Evolutionary conservation across 257 asterid genomes (phyloP).

Genomic region (Jaltomata sinuosa): DNA sequence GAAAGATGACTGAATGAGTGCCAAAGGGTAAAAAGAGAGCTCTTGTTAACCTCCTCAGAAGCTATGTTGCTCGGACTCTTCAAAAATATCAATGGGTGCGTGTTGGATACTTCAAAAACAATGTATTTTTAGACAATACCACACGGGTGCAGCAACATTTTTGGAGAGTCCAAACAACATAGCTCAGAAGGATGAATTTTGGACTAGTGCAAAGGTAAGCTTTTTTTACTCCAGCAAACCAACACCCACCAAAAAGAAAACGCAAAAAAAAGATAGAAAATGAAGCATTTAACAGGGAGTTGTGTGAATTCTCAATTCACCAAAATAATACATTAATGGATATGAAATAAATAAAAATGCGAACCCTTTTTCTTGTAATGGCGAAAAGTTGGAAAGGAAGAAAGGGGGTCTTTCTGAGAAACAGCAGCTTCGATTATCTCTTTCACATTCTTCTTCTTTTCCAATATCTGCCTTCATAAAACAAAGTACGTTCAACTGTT

Average conservation of each 20-base stretch:
- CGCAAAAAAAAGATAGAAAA: neutral
- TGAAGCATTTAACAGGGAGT: neutral
- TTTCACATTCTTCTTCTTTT: slow-evolving; percentile 51
- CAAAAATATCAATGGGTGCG: too few relatives aligned
- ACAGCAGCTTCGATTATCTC: slow-evolving; percentile 42
- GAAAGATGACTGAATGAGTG: neutral
- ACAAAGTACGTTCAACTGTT: neutral
- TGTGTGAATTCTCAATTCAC: too few relatives aligned
- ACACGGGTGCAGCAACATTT: too few relatives aligned
- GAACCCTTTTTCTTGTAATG: slow-evolving; percentile 47
- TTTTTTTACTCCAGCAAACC: neutral
- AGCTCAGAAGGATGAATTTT: neutral
- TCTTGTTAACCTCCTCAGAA: neutral
- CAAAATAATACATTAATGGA: neutral
- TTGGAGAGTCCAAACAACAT: too few relatives aligned
- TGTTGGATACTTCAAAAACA: too few relatives aligned
- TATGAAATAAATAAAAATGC: neutral
- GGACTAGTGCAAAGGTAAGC: neutral
- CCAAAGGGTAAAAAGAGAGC: neutral
- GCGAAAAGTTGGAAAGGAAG: slow-evolving; percentile 41
- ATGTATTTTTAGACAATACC: too few relatives aligned
- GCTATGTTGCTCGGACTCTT: too few relatives aligned
- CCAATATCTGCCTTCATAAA: slow-evolving; percentile 43
- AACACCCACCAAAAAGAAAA: neutral
- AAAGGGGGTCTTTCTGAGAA: slow-evolving; percentile 46